A percentile compares a stretch with the other conserved stretches of the same genome.
phyloP scores from a whole-genome alignment of 179 eudicot species.

The Silene coronaria region DNA sequence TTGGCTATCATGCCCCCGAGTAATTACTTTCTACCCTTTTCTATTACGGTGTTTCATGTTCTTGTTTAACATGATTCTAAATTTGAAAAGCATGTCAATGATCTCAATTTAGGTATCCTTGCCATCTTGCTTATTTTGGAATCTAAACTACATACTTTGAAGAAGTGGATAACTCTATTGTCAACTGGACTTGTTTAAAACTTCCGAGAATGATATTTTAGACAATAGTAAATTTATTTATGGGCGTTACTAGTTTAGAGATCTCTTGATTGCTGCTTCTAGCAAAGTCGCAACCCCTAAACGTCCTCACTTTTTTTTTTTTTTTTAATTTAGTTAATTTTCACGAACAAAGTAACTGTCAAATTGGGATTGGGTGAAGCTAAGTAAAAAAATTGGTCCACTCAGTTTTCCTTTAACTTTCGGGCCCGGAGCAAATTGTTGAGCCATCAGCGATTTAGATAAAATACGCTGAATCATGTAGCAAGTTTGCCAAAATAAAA shows the following conservation, averaged over 20 bases:
- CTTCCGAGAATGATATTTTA: neutral
- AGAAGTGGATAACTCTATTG: neutral
- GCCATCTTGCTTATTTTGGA: neutral
- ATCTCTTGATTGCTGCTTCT: neutral
- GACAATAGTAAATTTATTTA: neutral
- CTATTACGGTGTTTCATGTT: neutral
- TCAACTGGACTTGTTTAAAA: neutral
- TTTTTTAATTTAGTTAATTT: neutral
- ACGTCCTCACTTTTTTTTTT: neutral
- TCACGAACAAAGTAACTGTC: too few species aligned
- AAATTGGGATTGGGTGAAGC: too few species aligned
- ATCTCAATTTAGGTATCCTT: neutral
- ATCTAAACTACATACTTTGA: too few species aligned
- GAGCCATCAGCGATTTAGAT: too few species aligned
- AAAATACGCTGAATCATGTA: too few species aligned
- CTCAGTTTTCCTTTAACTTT: too few species aligned
- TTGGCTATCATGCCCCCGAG: slow-evolving; percentile 59
- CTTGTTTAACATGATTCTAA: neutral
- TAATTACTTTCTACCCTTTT: slow-evolving; percentile 18
- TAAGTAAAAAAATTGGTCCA: too few species aligned
- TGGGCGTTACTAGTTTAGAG: neutral
- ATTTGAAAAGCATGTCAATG: neutral
- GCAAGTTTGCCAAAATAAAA: too few species aligned
- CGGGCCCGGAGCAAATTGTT: too few species aligned
- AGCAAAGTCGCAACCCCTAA: neutral